Percentiles rank a stretch among this genome's conserved stretches.
Evolutionary conservation across 2,329 filamentous ascomycete genomes (phyloP).

Genomic region (Atkinsonella hypoxylon): DNA sequence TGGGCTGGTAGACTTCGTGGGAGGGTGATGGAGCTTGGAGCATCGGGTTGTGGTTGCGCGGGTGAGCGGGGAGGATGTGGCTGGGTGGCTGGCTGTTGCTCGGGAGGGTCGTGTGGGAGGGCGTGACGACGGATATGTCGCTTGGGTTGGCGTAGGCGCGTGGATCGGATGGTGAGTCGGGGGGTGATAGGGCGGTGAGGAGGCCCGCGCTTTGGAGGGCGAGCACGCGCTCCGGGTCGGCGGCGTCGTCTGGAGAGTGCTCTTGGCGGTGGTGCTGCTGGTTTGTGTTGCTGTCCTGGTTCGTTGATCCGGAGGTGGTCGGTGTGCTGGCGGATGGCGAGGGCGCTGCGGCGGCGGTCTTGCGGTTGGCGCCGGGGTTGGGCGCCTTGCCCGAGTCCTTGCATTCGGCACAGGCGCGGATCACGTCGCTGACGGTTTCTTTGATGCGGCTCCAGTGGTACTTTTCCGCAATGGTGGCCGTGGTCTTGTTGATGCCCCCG

Average conservation of each 20-base stretch:
- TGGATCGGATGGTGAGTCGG: constrained; percentile 13
- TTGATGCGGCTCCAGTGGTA: constrained; percentile 99
- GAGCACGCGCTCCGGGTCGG: constrained; percentile 14
- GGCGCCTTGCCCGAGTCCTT: constrained; percentile 61
- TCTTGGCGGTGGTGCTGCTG: constrained; percentile 1
- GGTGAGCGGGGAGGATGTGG: constrained; percentile 6
- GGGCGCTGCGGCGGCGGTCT: constrained; percentile 4
- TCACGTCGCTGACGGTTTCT: constrained; percentile 89
- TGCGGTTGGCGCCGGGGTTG: constrained; percentile 17
- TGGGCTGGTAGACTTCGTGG: constrained; percentile 34
- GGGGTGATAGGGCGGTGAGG: constrained; percentile 16
- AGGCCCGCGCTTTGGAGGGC: constrained; percentile 16
- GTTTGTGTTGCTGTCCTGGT: not conserved
- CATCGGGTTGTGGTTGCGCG: constrained; percentile 20
- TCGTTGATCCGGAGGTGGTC: not conserved
- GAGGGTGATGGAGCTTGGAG: constrained; percentile 18
- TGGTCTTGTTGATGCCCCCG: constrained; percentile 96
- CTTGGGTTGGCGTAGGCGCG: constrained; percentile 34
- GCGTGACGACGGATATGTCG: constrained; percentile 32
- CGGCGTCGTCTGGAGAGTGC: constrained; percentile 7
- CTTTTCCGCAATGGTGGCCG: constrained; percentile 80
- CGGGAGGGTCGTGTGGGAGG: not conserved
- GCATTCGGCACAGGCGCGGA: constrained; percentile 82
- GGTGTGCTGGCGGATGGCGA: not conserved
- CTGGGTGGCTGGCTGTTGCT: not conserved